These are phyloP conservation scores for Quercus mongolica DNA, from an alignment of 306 rosid genomes.

Conservation along the genomic window DNA sequence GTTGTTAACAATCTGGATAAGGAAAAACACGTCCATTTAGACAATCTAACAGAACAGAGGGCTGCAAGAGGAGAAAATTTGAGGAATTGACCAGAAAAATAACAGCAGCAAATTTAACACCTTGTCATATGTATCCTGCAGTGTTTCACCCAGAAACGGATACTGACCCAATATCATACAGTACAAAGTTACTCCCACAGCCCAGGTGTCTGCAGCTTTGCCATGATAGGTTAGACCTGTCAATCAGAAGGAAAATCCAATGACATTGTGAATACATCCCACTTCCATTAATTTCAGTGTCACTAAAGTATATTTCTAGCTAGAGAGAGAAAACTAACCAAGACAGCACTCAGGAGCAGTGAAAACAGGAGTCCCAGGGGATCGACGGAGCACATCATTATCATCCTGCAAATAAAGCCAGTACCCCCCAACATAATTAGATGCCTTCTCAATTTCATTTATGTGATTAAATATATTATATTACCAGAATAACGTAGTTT, in stretches of 20 bases:
- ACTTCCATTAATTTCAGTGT: neutral
- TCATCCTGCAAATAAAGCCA: slow-evolving; percentile 66
- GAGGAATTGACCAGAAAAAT: neutral
- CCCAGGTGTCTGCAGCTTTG: slow-evolving; percentile 94
- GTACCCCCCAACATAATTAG: neutral
- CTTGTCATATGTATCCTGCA: slow-evolving; percentile 95
- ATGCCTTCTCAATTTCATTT: neutral
- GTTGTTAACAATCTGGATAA: slow-evolving; percentile 77
- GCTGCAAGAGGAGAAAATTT: neutral
- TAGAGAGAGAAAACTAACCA: slow-evolving; percentile 43
- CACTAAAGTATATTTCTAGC: slow-evolving; percentile 8
- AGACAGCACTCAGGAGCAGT: slow-evolving; percentile 97
- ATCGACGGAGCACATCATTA: slow-evolving; percentile 88
- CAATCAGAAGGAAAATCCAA: slow-evolving; percentile 1
- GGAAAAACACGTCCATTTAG: neutral
- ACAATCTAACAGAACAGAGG: slow-evolving; percentile 1
- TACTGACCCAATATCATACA: slow-evolving; percentile 84
- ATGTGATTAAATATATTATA: neutral
- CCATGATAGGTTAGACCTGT: slow-evolving; percentile 83
- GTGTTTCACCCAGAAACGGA: slow-evolving; percentile 96
- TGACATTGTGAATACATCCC: slow-evolving; percentile 14
- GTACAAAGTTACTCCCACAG: slow-evolving; percentile 92
- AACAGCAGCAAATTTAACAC: slow-evolving; percentile 31
- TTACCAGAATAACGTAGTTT: neutral
- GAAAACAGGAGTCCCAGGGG: slow-evolving; percentile 99